Conservation (phyloP, 306 rosid species). For the Vigna hirtella region DNA sequence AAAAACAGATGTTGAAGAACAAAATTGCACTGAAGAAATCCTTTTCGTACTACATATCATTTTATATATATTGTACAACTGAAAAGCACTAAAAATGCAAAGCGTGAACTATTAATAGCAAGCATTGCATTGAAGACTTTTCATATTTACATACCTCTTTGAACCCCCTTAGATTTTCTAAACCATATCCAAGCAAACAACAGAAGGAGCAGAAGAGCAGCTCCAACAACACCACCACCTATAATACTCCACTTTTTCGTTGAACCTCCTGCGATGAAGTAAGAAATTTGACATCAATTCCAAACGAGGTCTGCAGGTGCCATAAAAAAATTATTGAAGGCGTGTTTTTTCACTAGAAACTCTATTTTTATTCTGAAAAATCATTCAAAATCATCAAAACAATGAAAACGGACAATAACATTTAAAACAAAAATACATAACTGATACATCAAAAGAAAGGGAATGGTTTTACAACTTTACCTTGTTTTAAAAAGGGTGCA, state of each 20-base stretch:
- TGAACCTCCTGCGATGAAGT: slow-evolving; percentile 46
- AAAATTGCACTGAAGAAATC: not conserved
- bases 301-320: not conserved
- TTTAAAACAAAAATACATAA: no score
- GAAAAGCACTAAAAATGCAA: not conserved
- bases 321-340: not conserved
- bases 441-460: no score
- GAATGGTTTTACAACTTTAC: slow-evolving; percentile 18
- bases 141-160: slow-evolving; percentile 47
- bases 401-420: not conserved
- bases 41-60: not conserved
- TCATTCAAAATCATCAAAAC: not conserved
- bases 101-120: not conserved
- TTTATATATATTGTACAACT: not conserved
- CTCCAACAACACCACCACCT: slow-evolving; percentile 66
- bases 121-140: not conserved
- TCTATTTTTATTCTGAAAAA: not conserved
- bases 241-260: slow-evolving; percentile 60
- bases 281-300: not conserved
- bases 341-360: not conserved
- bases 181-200: slow-evolving; percentile 45
- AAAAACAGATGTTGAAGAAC: not conserved
- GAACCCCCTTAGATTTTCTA: slow-evolving; percentile 38
- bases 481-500: slow-evolving; percentile 45
- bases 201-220: slow-evolving; percentile 48